Base-by-base conservation (phyloP, 2,329 filamentous ascomycete species). In the Pseudocercospora fuligena region DNA sequence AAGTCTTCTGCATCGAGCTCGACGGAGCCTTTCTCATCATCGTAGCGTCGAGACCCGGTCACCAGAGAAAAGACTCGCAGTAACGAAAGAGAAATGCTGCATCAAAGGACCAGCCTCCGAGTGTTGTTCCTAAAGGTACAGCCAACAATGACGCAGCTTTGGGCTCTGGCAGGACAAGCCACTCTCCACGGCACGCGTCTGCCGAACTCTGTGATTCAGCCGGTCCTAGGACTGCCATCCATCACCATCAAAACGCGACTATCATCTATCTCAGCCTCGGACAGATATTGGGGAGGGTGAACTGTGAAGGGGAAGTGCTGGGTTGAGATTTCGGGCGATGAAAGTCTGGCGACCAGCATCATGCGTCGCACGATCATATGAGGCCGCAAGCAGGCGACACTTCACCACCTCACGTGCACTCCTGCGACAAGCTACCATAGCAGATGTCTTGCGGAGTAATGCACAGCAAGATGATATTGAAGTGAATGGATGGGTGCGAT, bases 1-100 rank as follows among this genome's bases (percentile, higher is more conserved):
- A 98, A 64, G 93, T 97, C 86, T 97, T 97, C 82, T 98, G 94
- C 79, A 97, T 88, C 69, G 89, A 89, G 80, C 91, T 89, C 77
- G 89, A 85, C 69, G 85, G 83, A 77, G 88, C 89, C 78, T 83
- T 82, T 76, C 73, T 70, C 68, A 74, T 69, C 74, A 75, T 75
- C 40, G 59, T 71, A 11, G 8, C 46, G 46, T 19, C 21, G n/a
- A 1, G 46, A 19, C 11, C 21, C 43, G 12, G 46, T 19, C n/a
- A 9, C 14, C n/a, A 19, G 46, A 16, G n/a, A 2, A 21, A 23
- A 14, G 14, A n/a, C 14, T 40, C 2, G n/a, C 12, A 49, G 7
- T 25, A 49, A 25, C 7, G 46, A 49, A n/a, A 14, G n/a, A 25
- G 46, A 25, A 49, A 21, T 49, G 46, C 46, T 21, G 46, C 36